Base-by-base conservation (phyloP, 176 grass and related monocot species). In the Stipa capillata region DNA sequence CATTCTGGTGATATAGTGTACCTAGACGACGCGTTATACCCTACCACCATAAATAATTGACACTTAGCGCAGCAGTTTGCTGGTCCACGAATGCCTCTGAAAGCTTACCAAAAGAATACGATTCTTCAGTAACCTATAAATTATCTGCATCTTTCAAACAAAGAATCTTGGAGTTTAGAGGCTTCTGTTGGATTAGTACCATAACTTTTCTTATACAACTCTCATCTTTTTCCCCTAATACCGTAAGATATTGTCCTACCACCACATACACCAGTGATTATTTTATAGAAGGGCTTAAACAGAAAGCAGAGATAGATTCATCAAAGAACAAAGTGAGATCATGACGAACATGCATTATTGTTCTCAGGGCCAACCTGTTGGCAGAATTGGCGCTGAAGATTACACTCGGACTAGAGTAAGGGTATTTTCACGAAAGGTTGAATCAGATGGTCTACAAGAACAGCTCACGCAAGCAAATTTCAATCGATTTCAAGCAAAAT, bases 71-170 rank as follows among this genome's bases (percentile, higher is more conserved):
- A 9, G 16, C 40, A 33, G 41, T 65, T 40, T 17, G 39, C 79
- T 43, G 34, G 36, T 82, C 44, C 72, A 77, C 44, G n/a, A 73
- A 42, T 72, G 44, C 75, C 56, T 64, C 51, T 37, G 18, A 87
- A 77, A 82, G 85, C 53, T 42, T 82, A 44, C 72, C 43, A 59
- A 25, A 24, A 20, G 80, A 88, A 88, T 50, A 53, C 20, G 81
- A 75, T 88, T 84, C 86, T 58, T 78, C 69, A 68, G 4, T 74
- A 69, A 28, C 52, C 25, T 79, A 67, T 48, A 6, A 5, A 34
- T 74, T 43, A 10, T 66, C 17, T 58, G 18, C 69, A 55, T 57
- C 69, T 69, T 84, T 74, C 9, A 40, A 79, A 74, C 68, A 52
- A 67, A 84, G 81, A 88, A 88, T 57, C 81, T 35, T 29, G 68